Percentiles rank a stretch among this genome's conserved stretches.
These are phyloP conservation scores for Gynostemma pentaphyllum DNA, from an alignment of 306 rosid species.

Conservation along the genomic window DNA sequence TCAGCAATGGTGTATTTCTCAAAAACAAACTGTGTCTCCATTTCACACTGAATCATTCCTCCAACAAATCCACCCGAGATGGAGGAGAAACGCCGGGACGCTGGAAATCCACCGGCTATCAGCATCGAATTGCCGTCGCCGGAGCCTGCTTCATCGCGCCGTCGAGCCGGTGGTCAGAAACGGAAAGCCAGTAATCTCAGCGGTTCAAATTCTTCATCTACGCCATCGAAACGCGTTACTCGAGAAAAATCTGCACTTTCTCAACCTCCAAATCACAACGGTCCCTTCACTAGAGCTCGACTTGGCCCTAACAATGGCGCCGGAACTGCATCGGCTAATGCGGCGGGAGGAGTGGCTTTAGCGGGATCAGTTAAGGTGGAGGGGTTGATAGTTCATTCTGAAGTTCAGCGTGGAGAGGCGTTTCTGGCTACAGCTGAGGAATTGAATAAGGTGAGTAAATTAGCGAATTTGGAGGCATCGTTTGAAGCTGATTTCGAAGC, in stretches of 20 bases:
- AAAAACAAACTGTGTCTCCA: background rate
- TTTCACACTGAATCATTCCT: background rate
- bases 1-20: background rate
- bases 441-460: conserved; percentile 37
- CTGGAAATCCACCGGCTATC: conserved; percentile 28
- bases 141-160: conserved; percentile 51
- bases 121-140: conserved; percentile 38
- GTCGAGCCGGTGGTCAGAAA: conserved; percentile 68
- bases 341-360: conserved; percentile 13
- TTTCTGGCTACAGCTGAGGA: conserved; percentile 29
- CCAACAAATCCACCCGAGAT: conserved; percentile 17
- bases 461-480: conserved; percentile 53
- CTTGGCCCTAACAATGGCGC: conserved; percentile 47
- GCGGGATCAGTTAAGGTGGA: conserved; percentile 28
- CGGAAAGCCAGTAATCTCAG: conserved; percentile 39
- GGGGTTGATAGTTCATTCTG: conserved; percentile 13
- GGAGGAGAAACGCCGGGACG: conserved; percentile 77
- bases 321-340: conserved; percentile 7
- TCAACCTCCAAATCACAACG: conserved; percentile 56
- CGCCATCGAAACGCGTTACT: conserved; percentile 62
- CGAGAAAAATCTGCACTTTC: conserved; percentile 57
- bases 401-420: conserved; percentile 20
- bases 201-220: conserved; percentile 40
- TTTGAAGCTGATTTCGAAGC: conserved; percentile 65
- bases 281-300: conserved; percentile 85